Evolutionary conservation across 768 basidiomycete genomes (phyloP).

Genomic region (Suillus subluteus): DNA sequence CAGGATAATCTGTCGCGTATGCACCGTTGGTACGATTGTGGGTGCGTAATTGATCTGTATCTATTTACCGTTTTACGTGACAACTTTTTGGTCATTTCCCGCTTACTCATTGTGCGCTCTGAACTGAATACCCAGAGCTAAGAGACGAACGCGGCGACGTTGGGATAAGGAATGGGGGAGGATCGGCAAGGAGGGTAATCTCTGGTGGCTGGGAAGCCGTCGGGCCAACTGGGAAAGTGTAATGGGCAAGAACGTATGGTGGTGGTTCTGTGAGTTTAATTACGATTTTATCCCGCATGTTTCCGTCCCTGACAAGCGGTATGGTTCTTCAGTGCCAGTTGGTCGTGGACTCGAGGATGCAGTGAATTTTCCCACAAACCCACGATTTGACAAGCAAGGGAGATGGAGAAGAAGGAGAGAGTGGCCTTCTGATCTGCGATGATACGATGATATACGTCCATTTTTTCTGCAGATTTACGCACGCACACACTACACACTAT

Average conservation of each 20-base stretch:
- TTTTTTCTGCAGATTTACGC: conserved; percentile 6
- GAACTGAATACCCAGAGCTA: conserved; percentile 46
- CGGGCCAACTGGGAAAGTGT: conserved; percentile 74
- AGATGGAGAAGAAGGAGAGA: conserved; percentile 66
- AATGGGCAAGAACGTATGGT: conserved; percentile 71
- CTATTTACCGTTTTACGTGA: not conserved
- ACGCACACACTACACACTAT: not conserved
- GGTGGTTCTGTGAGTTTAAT: conserved; percentile 78
- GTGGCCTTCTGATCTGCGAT: conserved; percentile 72
- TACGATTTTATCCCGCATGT: conserved; percentile 6
- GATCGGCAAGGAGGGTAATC: conserved; percentile 72
- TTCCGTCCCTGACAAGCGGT: conserved; percentile 9
- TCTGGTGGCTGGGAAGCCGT: conserved; percentile 81
- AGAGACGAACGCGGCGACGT: conserved; percentile 42
- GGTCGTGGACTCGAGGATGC: conserved; percentile 65
- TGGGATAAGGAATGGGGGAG: conserved; percentile 88
- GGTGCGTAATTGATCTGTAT: conserved; percentile 42
- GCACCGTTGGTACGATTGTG: conserved; percentile 55
- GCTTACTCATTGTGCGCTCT: not conserved
- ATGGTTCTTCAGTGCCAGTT: conserved; percentile 41
- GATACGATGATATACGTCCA: conserved; percentile 46
- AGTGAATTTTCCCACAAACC: conserved; percentile 65
- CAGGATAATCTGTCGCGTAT: conserved; percentile 48
- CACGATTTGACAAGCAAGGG: conserved; percentile 72
- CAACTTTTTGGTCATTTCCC: not conserved